Conservation (phyloP, 345 rosid genomes). For the Eucalyptus marginata region DNA sequence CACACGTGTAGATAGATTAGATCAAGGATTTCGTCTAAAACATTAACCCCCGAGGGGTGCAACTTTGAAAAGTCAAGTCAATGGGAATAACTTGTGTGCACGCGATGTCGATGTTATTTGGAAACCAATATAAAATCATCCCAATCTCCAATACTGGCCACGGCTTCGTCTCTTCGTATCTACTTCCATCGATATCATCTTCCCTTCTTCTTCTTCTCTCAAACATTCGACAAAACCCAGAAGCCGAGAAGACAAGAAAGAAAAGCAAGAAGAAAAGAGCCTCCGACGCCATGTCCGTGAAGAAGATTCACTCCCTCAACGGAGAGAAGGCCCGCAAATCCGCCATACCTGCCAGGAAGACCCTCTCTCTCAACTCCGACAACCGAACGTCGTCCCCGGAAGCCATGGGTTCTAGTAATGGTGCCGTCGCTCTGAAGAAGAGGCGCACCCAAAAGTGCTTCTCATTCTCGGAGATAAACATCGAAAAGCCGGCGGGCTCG, state of each 20-base stretch:
- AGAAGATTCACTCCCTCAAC: constrained; percentile 3
- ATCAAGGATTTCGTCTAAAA: background rate
- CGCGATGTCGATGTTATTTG: background rate
- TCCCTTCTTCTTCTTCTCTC: background rate
- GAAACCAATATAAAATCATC: background rate
- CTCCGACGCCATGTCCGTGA: constrained; percentile 27
- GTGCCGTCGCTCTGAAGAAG: background rate
- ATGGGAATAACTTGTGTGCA: background rate
- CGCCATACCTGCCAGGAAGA: constrained; percentile 8
- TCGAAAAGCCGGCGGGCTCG: constrained; percentile 25
- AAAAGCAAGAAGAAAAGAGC: background rate
- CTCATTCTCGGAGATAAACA: constrained; percentile 36
- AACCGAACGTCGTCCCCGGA: background rate
- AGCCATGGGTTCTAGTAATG: background rate
- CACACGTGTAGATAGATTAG: background rate
- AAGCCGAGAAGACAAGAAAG: background rate
- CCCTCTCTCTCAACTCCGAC: background rate
- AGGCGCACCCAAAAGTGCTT: constrained; percentile 12
- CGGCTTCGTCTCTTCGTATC: background rate
- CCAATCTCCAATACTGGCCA: background rate
- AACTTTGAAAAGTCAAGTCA: constrained; percentile 20
- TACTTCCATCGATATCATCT: background rate
- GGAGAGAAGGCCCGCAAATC: background rate
- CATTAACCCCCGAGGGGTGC: background rate
- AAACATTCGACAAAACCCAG: background rate